These are phyloP conservation scores for Pythium vanterpoolii DNA, from an alignment of 352 stramenopile genomes.

Conservation along the genomic window DNA sequence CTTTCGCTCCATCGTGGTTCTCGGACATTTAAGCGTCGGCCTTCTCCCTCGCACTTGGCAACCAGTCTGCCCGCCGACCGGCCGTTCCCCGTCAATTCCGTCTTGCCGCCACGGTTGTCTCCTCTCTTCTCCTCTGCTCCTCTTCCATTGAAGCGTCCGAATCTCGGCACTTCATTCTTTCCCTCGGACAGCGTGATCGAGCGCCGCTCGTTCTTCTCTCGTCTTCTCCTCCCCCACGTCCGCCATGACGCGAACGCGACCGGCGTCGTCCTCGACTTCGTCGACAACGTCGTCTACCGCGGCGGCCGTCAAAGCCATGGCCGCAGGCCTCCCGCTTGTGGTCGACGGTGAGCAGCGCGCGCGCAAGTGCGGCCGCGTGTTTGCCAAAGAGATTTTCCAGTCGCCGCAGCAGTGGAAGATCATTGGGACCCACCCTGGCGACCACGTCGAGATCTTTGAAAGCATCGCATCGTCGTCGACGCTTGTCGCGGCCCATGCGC, in stretches of 20 bases:
- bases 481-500: conserved; percentile 9
- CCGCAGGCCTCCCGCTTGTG: conserved; percentile 18
- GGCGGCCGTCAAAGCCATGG: not conserved
- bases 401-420: conserved; percentile 61
- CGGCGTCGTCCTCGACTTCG: not conserved
- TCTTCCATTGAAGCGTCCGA: not conserved
- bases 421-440: conserved; percentile 43
- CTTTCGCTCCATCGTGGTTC: not conserved
- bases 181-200: too few species aligned
- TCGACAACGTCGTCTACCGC: not conserved
- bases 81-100: not conserved
- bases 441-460: conserved; percentile 63
- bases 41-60: conserved; percentile 2
- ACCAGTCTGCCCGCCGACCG: not conserved
- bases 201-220: not conserved
- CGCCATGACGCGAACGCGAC: conserved; percentile 4
- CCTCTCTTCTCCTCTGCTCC: not conserved
- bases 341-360: conserved; percentile 56
- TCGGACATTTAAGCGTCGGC: not conserved
- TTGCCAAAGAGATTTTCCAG: conserved; percentile 71
- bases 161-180: too few species aligned
- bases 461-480: conserved; percentile 10
- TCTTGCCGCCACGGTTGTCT: not conserved
- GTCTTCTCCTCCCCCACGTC: not conserved
- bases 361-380: conserved; percentile 41